phyloP scores from a whole-genome alignment of 2,329 filamentous ascomycete species.

The Sordariomycetes sp. region DNA sequence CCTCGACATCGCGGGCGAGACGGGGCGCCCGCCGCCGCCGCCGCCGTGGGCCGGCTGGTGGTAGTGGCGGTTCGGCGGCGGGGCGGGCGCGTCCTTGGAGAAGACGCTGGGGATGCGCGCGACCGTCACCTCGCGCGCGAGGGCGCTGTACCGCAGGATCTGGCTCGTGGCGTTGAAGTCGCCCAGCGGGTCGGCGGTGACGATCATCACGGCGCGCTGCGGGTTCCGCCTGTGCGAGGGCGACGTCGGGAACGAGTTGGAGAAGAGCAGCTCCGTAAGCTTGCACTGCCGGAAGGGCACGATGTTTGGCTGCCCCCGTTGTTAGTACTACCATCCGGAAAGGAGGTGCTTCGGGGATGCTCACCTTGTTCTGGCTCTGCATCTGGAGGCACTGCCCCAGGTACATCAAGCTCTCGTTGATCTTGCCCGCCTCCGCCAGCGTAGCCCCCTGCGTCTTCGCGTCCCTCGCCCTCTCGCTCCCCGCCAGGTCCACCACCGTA shows the following conservation, averaged over 20 bases:
- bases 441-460: slow-evolving; percentile 92
- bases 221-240: slow-evolving; percentile 47
- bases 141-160: slow-evolving; percentile 85
- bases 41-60: no score
- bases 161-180: slow-evolving; percentile 97
- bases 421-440: slow-evolving; percentile 91
- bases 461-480: slow-evolving; percentile 84
- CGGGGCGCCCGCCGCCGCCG: slow-evolving; percentile 1
- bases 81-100: slow-evolving; percentile 31
- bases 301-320: slow-evolving; percentile 45
- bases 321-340: background rate
- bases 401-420: slow-evolving; percentile 98
- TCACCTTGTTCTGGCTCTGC: slow-evolving; percentile 75
- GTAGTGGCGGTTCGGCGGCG: slow-evolving; percentile 6
- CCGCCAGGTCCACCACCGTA: slow-evolving; percentile 85
- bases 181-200: slow-evolving; percentile 83
- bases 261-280: slow-evolving; percentile 74
- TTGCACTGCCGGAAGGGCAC: slow-evolving; percentile 79
- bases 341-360: slow-evolving; percentile 2
- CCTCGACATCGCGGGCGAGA: background rate
- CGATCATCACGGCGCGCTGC: slow-evolving; percentile 90
- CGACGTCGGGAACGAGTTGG: slow-evolving; percentile 66
- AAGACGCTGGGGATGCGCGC: slow-evolving; percentile 78
- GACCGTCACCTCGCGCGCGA: slow-evolving; percentile 87
- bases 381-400: slow-evolving; percentile 94